Evolutionary conservation across 1,284 basidiomycete species (phyloP).

Genomic region (Trichosporon faecale): DNA sequence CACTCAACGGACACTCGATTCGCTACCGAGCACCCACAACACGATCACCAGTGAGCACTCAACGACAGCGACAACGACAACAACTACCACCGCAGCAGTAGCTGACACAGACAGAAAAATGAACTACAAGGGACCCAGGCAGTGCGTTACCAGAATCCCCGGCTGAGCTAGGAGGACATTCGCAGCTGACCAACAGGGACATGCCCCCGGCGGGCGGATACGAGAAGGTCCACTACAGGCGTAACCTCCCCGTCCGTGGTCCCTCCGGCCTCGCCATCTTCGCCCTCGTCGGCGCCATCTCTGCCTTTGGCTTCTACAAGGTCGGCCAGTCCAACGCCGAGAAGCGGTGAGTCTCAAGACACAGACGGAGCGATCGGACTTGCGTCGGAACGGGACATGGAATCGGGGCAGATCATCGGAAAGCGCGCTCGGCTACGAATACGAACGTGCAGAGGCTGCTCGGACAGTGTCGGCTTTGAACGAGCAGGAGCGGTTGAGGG

Average conservation of each 20-base stretch:
- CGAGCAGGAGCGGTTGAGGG: too few relatives aligned
- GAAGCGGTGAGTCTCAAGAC: constrained; percentile 66
- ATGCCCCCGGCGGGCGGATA: constrained; percentile 94
- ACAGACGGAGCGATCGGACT: not conserved
- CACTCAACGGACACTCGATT: constrained; percentile 6
- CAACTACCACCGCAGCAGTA: not conserved
- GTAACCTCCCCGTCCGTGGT: constrained; percentile 89
- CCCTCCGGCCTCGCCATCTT: constrained; percentile 85
- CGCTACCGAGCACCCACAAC: not conserved
- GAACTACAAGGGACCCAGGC: constrained; percentile 11
- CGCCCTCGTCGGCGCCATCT: constrained; percentile 76
- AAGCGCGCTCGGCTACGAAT: too few relatives aligned
- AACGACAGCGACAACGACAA: not conserved
- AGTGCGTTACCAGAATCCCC: not conserved
- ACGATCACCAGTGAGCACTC: not conserved
- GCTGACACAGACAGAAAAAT: constrained; percentile 1
- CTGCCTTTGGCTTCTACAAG: constrained; percentile 88
- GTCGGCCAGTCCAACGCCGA: constrained; percentile 87
- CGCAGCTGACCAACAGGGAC: constrained; percentile 63
- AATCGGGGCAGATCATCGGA: too few relatives aligned
- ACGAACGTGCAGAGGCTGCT: too few relatives aligned
- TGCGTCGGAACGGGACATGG: too few relatives aligned
- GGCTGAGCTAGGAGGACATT: not conserved
- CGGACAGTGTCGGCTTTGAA: too few relatives aligned
- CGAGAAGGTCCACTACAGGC: constrained; percentile 89